Base-by-base conservation (phyloP, 441 rosid species). In the Brassica hybrid region DNA sequence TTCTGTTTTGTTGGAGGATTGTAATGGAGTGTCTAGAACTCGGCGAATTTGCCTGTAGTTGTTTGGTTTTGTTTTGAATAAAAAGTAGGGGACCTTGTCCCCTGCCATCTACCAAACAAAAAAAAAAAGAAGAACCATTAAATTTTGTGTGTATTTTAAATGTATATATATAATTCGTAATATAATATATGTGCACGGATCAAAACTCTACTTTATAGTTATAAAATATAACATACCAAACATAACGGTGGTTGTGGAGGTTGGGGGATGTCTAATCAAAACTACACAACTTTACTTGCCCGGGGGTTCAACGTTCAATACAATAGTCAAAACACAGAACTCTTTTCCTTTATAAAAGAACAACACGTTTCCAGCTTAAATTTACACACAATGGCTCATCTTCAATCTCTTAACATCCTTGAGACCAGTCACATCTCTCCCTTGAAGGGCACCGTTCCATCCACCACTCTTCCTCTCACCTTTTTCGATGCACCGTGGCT, bases 401-500 rank as follows among this genome's bases (percentile, higher is more conserved):
- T 60, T n/a, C 62, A 71, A 0, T 57, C 45, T 48, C 76, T 2
- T 16, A 72, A 56, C 25, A 11, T 74, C 43, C 56, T 73, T 23
- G 80, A 77, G 17, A 73, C 50, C 5, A 69, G 57, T 65, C 68
- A 65, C 19, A 38, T 85, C 38, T 76, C 79, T 36, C 87, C 83
- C 16, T 82, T 81, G 1, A 68, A 67, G 1, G 67, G 66, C 62
- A 69, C 82, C 0, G 80, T 76, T 16, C 73, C 80, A 21, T 30
- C 82, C 0, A 75, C 83, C 27, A 10, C 65, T n/a, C 67, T 86
- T 9, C 89, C 90, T 18, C 78, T 86, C 10, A 83, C 89, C 16
- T 89, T 86, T 81, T 65, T 89, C 2, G 91, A 88, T 79, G 60
- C 86, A 1, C 82, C 84, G 1, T 90, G 89, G 90, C 89, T 88